Base-by-base conservation (phyloP, 2,329 filamentous ascomycete species). In the Cladorrhinum sp. region DNA sequence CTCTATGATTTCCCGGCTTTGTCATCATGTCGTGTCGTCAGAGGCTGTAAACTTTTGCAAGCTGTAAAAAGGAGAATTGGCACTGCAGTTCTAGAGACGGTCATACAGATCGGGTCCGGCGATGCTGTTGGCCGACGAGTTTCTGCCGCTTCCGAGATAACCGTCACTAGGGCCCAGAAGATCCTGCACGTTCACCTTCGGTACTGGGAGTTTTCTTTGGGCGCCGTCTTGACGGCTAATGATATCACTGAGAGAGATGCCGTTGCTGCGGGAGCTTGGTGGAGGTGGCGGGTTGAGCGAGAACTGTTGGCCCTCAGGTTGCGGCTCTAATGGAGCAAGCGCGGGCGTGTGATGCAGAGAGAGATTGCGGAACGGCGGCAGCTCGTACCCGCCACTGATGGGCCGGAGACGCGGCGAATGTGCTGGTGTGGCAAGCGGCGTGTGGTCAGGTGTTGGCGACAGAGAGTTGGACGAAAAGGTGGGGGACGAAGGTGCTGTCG, bases 381-480 rank as follows among this genome's bases (percentile, higher is more conserved):
- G 81, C 74, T 97, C 93, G 68, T 80, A 77, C 58, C 93, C 87
- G 66, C 80, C n/a, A n/a, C 5, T 85, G 71, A 90, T 89, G 2
- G 93, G 91, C 62, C 93, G 85, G 67, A 99, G 82, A 49, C 95
- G 91, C 55, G 95, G 95, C 18, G 93, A 97, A 76, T 98, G 95
- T 49, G 93, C 93, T 3, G 93, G 93, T 4, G 93, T 99, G 25
- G 93, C 93, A 59, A 98, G 86, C n/a, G 93, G 93, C n/a, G 95
- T 98, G 79, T 97, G 93, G 71, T 98, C 93, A 10, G 93, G 95
- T 1, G 93, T 99, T 3, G 93, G 95, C 9, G 93, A 98, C 51
- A 93, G 84, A 10, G 93, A 97, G 75, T 96, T 92, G 77, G 97
- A 92, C 1, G 93, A 97, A 75, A 97, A 96, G 2, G 93, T 97